Evolutionary conservation across 73 alveolate species (phyloP), one percentile per base, ranked within the genome.

Genomic region (Paramecium caudatum): DNA sequence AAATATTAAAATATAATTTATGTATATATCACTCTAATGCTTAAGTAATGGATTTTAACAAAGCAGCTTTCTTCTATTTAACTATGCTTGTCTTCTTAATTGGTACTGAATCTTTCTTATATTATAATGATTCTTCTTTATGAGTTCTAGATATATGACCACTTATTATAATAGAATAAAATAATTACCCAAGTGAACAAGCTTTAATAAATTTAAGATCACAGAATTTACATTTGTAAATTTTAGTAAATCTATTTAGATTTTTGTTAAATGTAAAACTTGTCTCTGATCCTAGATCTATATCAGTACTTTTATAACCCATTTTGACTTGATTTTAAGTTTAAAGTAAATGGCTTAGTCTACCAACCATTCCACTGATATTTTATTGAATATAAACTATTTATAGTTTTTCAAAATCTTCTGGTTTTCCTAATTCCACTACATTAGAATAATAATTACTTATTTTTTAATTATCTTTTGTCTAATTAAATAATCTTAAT

Each of bases 161-260:
- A 9, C 88, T 74, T 39, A 12, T 9, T 48, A 74, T 21, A 25
- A 19, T 69, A 8, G 1, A 41, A 12, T 39, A 1, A 15, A 2
- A 10, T 30, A 3, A 4, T 17, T 74, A 74, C 88, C 88, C 88
- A 12, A 74, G 43, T 9, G 88, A 74, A 41, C 88, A 74, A 5
- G 88, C 88, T 41, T 74, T 41, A 10, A 41, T 15, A 45, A 74
- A 74, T 3, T 4, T 74, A 5, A 12, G 12, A 17, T 16, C 17
- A 41, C 88, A 74, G 45, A 74, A 74, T 45, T 74, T 74, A 25
- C 88, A 74, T 43, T 74, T 37, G 32, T 74, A 74, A 0, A 74
- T 74, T 13, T 37, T 36, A 10, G 30, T 17, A 17, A 74, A 74
- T 12, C 32, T 5, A 74, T 74, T 74, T 8, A 43, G 43, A 10